Conservation (phyloP, 2,329 filamentous ascomycete species). For the Fusarium sp. region DNA sequence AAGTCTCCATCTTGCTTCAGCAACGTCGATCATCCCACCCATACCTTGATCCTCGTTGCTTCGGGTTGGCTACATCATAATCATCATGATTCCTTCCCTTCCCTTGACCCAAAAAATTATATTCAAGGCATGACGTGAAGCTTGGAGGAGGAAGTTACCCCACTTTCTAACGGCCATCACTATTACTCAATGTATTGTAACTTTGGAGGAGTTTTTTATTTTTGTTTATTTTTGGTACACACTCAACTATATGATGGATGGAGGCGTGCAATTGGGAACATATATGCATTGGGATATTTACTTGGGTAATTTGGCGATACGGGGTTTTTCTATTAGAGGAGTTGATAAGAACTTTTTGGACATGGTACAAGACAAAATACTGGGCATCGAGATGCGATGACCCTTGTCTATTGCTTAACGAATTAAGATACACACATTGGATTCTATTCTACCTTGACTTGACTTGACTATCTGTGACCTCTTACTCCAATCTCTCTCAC, state of each 20-base stretch:
- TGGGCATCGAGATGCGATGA: conserved; percentile 9
- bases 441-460: neutral
- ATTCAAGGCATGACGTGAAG: conserved; percentile 17
- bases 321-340: conserved; percentile 23
- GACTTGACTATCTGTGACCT: neutral
- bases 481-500: neutral
- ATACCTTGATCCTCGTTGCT: neutral
- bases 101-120: neutral
- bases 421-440: conserved; percentile 28
- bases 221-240: conserved; percentile 1
- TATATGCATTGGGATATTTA: conserved; percentile 23
- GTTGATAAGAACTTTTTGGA: neutral
- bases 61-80: neutral
- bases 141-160: conserved; percentile 26
- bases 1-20: conserved; percentile 24
- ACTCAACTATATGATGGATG: conserved; percentile 3
- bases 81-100: neutral
- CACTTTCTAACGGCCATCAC: conserved; percentile 22
- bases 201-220: conserved; percentile 8
- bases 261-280: conserved; percentile 19
- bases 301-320: conserved; percentile 27
- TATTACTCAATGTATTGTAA: conserved; percentile 24
- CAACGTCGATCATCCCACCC: conserved; percentile 26
- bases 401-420: conserved; percentile 16
- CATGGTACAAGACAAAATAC: neutral